phyloP scores from a whole-genome alignment of 768 basidiomycete species.

The Lactifluus piperatus region DNA sequence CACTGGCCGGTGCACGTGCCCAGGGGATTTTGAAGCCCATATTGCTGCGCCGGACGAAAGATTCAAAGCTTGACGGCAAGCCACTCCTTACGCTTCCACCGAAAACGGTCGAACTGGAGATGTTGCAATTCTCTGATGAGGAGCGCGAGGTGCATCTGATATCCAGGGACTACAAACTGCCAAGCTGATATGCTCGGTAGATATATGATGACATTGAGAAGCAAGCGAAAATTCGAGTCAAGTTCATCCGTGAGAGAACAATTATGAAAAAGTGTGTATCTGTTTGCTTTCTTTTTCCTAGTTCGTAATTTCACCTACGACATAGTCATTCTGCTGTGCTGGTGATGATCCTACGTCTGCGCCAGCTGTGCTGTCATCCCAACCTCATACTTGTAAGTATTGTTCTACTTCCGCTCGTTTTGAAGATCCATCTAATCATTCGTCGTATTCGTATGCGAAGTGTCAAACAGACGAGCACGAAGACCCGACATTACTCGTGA shows the following conservation, averaged over 20 bases:
- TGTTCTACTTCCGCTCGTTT: background rate
- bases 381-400: conserved; percentile 51
- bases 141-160: conserved; percentile 46
- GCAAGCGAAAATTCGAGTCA: conserved; percentile 44
- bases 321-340: conserved; percentile 41
- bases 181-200: conserved; percentile 24
- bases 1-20: conserved; percentile 55
- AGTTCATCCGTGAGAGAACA: conserved; percentile 54
- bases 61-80: conserved; percentile 54
- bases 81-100: conserved; percentile 56
- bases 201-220: conserved; percentile 52
- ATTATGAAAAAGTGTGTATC: conserved; percentile 58
- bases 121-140: conserved; percentile 52
- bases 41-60: conserved; percentile 67
- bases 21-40: conserved; percentile 60
- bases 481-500: conserved; percentile 43
- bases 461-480: conserved; percentile 37
- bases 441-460: conserved; percentile 20
- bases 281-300: background rate
- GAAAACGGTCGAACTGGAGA: conserved; percentile 51
- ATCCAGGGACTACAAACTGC: background rate
- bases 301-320: background rate
- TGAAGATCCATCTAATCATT: background rate
- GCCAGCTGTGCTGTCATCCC: conserved; percentile 69
- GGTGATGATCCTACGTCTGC: conserved; percentile 63